Base-by-base conservation (phyloP, 768 basidiomycete species). In the Boletus rufocinnamomeus region DNA sequence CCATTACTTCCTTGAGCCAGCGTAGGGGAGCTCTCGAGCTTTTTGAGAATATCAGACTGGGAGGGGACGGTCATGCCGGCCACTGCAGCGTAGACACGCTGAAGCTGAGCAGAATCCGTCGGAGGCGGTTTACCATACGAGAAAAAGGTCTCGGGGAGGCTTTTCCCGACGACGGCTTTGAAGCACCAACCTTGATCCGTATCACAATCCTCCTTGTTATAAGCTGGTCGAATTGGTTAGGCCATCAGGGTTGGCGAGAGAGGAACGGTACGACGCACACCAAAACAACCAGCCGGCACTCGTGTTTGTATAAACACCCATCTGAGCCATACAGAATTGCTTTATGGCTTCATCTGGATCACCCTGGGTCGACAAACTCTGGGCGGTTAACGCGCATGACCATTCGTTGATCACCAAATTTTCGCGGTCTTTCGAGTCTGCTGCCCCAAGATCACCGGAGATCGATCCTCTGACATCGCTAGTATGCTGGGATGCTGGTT, bases 241-340 rank as follows among this genome's bases (percentile, higher is more conserved):
- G 35, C 13, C 7, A 13, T 14, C 23, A 21, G 8, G 11, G 9
- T 30, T 1, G 28, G 27, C 30, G 19, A 50, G 9, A 14, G 23
- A 37, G n/a, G 9, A 11, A 25, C 9, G 28, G 6, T 14, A 30
- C 37, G 2, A 67, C 84, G 60, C 63, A 87, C 87, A 80, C 87
- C 88, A 89, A 69, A 89, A 89, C 37, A 74, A 72, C 84, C 86
- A 89, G 0, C 89, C 87, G 1, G 84, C 81, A 19, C 84, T 79
- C 35, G 71, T 71, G 56, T 79, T 81, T 3, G 79, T 63, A 63
- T 88, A 91, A 0, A 79, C 78, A 23, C 80, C 76, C 76, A 85
- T 77, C 63, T 89, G 88, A 3, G 75, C 79, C 2, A 73, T 74
- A 64, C 87, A 86, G 63, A 88, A 89, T 4, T 77, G 68, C 53